phyloP scores from a whole-genome alignment of 164 flowering plant genomes.

The Sedum album region DNA sequence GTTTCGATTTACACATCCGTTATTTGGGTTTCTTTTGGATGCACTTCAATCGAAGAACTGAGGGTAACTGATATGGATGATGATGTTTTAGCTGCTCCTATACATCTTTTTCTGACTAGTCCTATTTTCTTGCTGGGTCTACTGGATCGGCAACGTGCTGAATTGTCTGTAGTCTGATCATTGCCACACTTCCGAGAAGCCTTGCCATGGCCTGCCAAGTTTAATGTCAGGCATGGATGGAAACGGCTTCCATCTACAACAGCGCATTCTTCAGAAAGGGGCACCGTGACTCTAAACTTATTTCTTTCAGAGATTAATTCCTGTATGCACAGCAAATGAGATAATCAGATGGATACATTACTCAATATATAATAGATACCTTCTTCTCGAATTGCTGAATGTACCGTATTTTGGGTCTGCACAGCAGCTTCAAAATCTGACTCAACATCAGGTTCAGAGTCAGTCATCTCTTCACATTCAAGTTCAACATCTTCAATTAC shows the following conservation, averaged over 20 bases:
- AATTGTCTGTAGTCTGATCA: neutral
- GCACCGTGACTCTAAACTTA: neutral
- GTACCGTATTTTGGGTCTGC: slow-evolving; percentile 43
- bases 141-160: neutral
- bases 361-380: neutral
- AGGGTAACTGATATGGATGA: slow-evolving; percentile 11
- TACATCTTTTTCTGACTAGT: slow-evolving; percentile 7
- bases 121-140: slow-evolving; percentile 22
- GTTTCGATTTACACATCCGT: slow-evolving; percentile 18
- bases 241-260: neutral
- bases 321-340: neutral
- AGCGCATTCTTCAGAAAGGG: neutral
- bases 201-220: slow-evolving; percentile 3
- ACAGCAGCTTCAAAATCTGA: slow-evolving; percentile 33
- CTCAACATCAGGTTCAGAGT: slow-evolving; percentile 78
- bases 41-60: slow-evolving; percentile 12
- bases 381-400: slow-evolving; percentile 5
- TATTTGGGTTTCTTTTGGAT: slow-evolving; percentile 31
- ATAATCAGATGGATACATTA: slow-evolving; percentile 1
- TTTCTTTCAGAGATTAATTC: neutral
- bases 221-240: slow-evolving; percentile 8
- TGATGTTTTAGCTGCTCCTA: slow-evolving; percentile 9
- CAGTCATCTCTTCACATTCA: slow-evolving; percentile 93
- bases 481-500: slow-evolving; percentile 83
- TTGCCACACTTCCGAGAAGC: slow-evolving; percentile 5